phyloP scores from a whole-genome alignment of 2,329 filamentous ascomycete genomes.

The Diaporthe ampelina region DNA sequence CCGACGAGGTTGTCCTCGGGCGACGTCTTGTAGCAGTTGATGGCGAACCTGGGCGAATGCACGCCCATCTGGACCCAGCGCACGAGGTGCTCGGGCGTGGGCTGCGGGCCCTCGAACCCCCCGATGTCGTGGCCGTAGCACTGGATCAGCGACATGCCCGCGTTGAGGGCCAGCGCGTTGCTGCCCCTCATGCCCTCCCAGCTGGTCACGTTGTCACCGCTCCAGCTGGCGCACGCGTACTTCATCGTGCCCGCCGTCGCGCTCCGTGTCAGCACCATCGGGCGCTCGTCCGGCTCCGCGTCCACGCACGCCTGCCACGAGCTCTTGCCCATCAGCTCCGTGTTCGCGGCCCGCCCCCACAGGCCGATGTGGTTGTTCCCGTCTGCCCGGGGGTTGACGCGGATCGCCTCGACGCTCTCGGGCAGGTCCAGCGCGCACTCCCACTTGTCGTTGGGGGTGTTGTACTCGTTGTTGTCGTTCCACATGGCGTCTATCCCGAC shows the following conservation, averaged over 20 bases:
- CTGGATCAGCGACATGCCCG: slow-evolving; percentile 77
- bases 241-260: slow-evolving; percentile 79
- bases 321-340: slow-evolving; percentile 78
- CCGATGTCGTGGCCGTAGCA: slow-evolving; percentile 83
- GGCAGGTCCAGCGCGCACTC: slow-evolving; percentile 68
- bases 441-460: slow-evolving; percentile 76
- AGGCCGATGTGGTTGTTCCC: slow-evolving; percentile 67
- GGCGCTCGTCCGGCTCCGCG: slow-evolving; percentile 69
- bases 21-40: slow-evolving; percentile 84
- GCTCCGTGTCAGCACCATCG: slow-evolving; percentile 78
- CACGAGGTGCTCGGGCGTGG: slow-evolving; percentile 77
- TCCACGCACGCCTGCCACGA: slow-evolving; percentile 77
- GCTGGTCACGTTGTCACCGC: slow-evolving; percentile 80
- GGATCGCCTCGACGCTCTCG: slow-evolving; percentile 33
- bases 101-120: slow-evolving; percentile 81
- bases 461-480: slow-evolving; percentile 87
- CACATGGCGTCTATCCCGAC: slow-evolving; percentile 80
- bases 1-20: slow-evolving; percentile 75
- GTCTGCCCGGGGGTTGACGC: slow-evolving; percentile 48
- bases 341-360: slow-evolving; percentile 79
- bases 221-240: slow-evolving; percentile 81
- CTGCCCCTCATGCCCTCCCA: slow-evolving; percentile 81
- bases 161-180: slow-evolving; percentile 77
- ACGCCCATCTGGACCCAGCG: slow-evolving; percentile 81
- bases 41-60: slow-evolving; percentile 79